These are phyloP conservation scores for Neurospora sp. DNA, from an alignment of 495 filamentous ascomycete species.

Conservation along the genomic window DNA sequence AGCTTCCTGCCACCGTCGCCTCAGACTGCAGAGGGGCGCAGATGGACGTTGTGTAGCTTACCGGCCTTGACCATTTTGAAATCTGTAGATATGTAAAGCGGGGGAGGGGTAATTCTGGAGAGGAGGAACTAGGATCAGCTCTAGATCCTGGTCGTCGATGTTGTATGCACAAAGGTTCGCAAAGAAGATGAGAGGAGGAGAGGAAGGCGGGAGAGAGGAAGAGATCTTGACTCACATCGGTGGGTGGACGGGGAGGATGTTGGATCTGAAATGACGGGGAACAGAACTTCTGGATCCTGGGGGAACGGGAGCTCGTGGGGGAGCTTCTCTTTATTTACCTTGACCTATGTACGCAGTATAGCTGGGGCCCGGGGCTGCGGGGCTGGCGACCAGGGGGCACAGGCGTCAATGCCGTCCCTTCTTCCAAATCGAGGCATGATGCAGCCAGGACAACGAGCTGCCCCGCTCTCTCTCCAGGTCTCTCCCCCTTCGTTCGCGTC, in stretches of 20 bases:
- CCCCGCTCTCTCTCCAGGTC: not conserved
- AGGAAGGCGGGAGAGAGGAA: not conserved
- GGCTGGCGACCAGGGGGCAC: not conserved
- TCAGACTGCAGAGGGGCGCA: not conserved
- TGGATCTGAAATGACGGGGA: not conserved
- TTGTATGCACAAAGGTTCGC: not conserved
- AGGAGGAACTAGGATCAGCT: slow-evolving; percentile 6
- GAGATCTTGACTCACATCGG: not conserved
- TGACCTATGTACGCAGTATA: not conserved
- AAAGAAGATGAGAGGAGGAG: not conserved
- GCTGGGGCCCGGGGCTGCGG: not conserved
- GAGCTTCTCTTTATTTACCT: not conserved
- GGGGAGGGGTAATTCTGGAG: slow-evolving; percentile 13
- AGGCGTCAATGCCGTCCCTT: not conserved
- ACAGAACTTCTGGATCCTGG: not conserved
- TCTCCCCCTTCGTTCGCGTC: not conserved
- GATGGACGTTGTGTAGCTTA: slow-evolving; percentile 28
- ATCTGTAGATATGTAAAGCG: slow-evolving; percentile 5
- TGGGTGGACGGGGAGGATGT: not conserved
- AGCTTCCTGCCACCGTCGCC: slow-evolving; percentile 12
- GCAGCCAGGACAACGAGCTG: not conserved
- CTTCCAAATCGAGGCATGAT: not conserved
- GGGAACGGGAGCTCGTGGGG: not conserved
- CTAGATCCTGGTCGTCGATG: not conserved
- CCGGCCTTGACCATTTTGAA: slow-evolving; percentile 81